Conservation (phyloP, 2,329 filamentous ascomycete species). For the Truncatella angustata region DNA sequence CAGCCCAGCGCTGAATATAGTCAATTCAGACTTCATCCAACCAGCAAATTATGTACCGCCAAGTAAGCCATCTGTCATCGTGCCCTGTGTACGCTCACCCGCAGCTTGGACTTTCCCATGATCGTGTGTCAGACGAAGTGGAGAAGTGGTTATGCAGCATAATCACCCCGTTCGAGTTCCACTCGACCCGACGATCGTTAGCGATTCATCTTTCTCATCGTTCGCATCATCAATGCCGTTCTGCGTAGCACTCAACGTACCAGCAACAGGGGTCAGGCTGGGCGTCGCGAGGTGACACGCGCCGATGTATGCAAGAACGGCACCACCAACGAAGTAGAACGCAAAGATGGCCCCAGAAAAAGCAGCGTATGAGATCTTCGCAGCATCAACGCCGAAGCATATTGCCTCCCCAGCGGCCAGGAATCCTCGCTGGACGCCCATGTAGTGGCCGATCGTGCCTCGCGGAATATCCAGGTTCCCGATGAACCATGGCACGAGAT, state of each 20-base stretch:
- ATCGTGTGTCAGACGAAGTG: too few species aligned
- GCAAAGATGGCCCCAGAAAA: constrained; percentile 7
- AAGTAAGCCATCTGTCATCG: background rate
- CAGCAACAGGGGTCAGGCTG: background rate
- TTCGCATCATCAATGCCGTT: background rate
- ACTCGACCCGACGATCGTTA: too few species aligned
- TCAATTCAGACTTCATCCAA: background rate
- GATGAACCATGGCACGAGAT: constrained; percentile 5
- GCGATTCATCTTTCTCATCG: background rate
- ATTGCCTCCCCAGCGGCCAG: constrained; percentile 7
- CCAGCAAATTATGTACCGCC: background rate
- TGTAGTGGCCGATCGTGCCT: constrained; percentile 4
- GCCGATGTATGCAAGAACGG: background rate
- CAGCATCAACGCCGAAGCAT: constrained; percentile 4
- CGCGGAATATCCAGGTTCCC: background rate
- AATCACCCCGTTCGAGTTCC: too few species aligned
- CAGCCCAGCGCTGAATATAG: background rate
- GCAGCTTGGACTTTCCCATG: background rate
- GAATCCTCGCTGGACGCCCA: constrained; percentile 6
- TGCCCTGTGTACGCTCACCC: background rate
- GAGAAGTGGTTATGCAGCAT: too few species aligned
- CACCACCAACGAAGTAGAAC: background rate
- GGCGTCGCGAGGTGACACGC: background rate
- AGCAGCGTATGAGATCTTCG: constrained; percentile 1
- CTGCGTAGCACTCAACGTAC: background rate